Evolutionary conservation across 164 flowering plant species (phyloP).

Genomic region (Tetracentron sinense): DNA sequence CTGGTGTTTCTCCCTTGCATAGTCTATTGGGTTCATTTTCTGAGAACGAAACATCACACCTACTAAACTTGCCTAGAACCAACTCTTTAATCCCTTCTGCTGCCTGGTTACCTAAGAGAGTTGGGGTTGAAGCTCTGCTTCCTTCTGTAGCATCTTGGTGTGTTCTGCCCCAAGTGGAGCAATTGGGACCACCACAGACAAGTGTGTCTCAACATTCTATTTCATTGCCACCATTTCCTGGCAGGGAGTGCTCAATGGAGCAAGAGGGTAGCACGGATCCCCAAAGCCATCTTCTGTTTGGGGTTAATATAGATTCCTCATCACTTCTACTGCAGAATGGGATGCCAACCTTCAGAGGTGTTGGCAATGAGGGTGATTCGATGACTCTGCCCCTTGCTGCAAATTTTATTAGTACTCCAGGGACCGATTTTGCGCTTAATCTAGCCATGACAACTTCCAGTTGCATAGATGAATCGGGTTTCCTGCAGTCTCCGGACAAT

Average conservation of each 20-base stretch:
- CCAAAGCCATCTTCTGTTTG: conserved; percentile 56
- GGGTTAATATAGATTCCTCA: conserved; percentile 54
- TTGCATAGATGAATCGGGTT: conserved; percentile 57
- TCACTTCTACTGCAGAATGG: conserved; percentile 60
- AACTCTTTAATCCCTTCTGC: conserved; percentile 20
- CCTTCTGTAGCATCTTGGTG: conserved; percentile 34
- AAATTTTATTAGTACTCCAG: conserved; percentile 36
- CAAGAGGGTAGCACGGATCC: conserved; percentile 47
- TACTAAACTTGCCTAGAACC: conserved; percentile 30
- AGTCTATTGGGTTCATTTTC: conserved; percentile 51
- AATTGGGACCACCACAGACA: conserved; percentile 33
- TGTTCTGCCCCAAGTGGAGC: conserved; percentile 37
- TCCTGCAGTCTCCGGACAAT: conserved; percentile 56
- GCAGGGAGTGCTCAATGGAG: conserved; percentile 46
- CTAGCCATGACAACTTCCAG: conserved; percentile 47
- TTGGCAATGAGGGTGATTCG: conserved; percentile 41
- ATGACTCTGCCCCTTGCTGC: conserved; percentile 40
- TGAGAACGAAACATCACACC: conserved; percentile 46
- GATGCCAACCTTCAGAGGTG: conserved; percentile 41
- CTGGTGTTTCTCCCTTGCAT: conserved; percentile 49
- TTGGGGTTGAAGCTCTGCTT: conserved; percentile 17
- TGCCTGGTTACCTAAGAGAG: conserved; percentile 18
- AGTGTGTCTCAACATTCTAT: conserved; percentile 30
- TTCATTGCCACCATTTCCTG: conserved; percentile 68
- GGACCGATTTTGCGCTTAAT: conserved; percentile 41